phyloP scores from a whole-genome alignment of 441 rosid genomes.

The Euphorbia celastroides region DNA sequence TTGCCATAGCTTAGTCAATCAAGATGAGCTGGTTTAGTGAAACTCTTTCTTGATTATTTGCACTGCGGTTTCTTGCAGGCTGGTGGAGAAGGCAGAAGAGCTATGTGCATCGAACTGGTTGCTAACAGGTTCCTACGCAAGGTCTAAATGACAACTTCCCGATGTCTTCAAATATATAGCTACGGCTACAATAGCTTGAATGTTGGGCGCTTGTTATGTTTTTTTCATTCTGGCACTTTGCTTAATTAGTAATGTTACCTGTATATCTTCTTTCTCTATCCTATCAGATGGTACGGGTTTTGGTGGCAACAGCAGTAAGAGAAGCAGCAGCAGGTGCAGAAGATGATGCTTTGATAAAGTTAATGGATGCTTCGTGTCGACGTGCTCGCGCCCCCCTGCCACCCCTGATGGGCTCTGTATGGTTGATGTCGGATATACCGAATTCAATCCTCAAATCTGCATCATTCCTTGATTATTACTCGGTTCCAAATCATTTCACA shows the following conservation, averaged over 20 bases:
- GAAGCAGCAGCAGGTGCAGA: constrained; percentile 82
- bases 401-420: constrained; percentile 86
- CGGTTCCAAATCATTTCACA: background rate
- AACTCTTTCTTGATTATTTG: background rate
- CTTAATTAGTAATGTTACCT: background rate
- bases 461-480: constrained; percentile 30
- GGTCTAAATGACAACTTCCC: constrained; percentile 34
- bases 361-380: constrained; percentile 76
- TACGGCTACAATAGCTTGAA: background rate
- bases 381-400: constrained; percentile 96
- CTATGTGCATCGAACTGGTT: constrained; percentile 85
- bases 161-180: background rate
- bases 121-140: constrained; percentile 88
- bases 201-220: background rate
- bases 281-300: constrained; percentile 77
- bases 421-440: constrained; percentile 72
- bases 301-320: constrained; percentile 79
- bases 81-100: constrained; percentile 45
- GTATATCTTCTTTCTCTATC: background rate
- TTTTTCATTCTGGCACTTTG: background rate
- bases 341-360: constrained; percentile 60
- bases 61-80: constrained; percentile 33
- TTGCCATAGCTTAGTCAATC: background rate
- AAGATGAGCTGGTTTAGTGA: background rate
- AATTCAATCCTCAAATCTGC: constrained; percentile 51